Conservation (phyloP, 768 basidiomycete genomes). For the Psilocybe tampanensis region DNA sequence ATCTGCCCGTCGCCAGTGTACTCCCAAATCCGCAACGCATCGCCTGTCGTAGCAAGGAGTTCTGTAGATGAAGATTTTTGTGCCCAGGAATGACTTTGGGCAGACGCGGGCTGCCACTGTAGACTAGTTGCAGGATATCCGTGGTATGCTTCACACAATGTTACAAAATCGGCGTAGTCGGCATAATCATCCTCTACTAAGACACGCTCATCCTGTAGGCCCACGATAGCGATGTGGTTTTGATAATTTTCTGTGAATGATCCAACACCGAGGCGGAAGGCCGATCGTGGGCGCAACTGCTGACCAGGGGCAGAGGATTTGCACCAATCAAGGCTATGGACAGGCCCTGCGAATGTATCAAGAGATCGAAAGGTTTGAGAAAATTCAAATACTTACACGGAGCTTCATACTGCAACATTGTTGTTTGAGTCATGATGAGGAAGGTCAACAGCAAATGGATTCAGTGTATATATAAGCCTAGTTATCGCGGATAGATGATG, state of each 20-base stretch:
- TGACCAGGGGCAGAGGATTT: constrained; percentile 77
- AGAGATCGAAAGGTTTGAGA: constrained; percentile 3
- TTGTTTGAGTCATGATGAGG: constrained; percentile 62
- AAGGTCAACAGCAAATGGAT: not conserved
- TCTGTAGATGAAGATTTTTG: constrained; percentile 72
- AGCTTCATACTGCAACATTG: constrained; percentile 80
- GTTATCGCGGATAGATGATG: not conserved
- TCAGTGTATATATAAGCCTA: not conserved
- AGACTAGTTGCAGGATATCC: constrained; percentile 93
- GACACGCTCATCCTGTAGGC: constrained; percentile 84
- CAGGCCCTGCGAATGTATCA: constrained; percentile 61
- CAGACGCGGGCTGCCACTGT: constrained; percentile 87
- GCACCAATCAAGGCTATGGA: constrained; percentile 88
- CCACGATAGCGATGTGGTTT: constrained; percentile 79
- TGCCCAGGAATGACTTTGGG: constrained; percentile 65
- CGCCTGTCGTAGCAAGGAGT: constrained; percentile 91
- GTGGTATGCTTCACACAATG: constrained; percentile 81
- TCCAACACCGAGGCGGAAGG: constrained; percentile 83
- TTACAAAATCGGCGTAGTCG: constrained; percentile 85
- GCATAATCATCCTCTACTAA: constrained; percentile 83
- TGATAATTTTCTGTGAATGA: constrained; percentile 86
- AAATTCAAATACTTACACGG: constrained; percentile 60
- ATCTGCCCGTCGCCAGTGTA: constrained; percentile 69
- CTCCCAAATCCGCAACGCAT: constrained; percentile 92
- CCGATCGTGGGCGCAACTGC: constrained; percentile 70